Conservation (phyloP, 208 protist genomes). For the Tritrichomonas musculus region DNA sequence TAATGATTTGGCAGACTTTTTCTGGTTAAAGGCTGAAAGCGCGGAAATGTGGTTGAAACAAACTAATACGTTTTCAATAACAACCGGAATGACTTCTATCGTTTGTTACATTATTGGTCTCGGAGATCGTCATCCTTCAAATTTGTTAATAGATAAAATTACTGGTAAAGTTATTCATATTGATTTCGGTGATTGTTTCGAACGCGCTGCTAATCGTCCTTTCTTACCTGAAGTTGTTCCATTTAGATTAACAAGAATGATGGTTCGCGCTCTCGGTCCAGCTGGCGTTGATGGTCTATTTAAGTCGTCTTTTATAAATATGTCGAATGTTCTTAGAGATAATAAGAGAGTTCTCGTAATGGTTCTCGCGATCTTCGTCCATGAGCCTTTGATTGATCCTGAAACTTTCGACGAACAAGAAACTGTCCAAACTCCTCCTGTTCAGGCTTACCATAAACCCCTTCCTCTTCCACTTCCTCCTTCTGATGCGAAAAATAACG, state of each 20-base stretch:
- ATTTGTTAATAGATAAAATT: background rate
- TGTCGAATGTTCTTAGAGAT: background rate
- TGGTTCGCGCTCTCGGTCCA: background rate
- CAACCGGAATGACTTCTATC: slow-evolving; percentile 1
- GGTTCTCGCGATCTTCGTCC: slow-evolving; percentile 22
- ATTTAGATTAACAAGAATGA: slow-evolving; percentile 33
- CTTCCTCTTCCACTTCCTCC: too few species aligned
- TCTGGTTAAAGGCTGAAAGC: background rate
- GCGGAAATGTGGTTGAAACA: background rate
- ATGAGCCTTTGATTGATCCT: slow-evolving; percentile 12
- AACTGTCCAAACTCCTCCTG: background rate
- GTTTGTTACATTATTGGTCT: slow-evolving; percentile 25
- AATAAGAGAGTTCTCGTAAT: background rate
- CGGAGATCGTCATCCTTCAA: background rate
- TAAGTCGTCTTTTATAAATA: background rate
- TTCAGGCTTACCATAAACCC: too few species aligned
- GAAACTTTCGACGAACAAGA: background rate
- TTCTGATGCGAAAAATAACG: too few species aligned
- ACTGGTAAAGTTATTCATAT: slow-evolving; percentile 36
- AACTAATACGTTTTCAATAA: background rate
- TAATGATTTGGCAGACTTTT: background rate
- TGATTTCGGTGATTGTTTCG: slow-evolving; percentile 43
- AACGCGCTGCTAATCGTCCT: slow-evolving; percentile 37
- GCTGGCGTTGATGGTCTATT: background rate
- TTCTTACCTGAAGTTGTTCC: slow-evolving; percentile 33